Percentiles rank a stretch among this genome's conserved stretches.
These are phyloP conservation scores for Erodium texanum DNA, from an alignment of 441 rosid species.

Conservation along the genomic window DNA sequence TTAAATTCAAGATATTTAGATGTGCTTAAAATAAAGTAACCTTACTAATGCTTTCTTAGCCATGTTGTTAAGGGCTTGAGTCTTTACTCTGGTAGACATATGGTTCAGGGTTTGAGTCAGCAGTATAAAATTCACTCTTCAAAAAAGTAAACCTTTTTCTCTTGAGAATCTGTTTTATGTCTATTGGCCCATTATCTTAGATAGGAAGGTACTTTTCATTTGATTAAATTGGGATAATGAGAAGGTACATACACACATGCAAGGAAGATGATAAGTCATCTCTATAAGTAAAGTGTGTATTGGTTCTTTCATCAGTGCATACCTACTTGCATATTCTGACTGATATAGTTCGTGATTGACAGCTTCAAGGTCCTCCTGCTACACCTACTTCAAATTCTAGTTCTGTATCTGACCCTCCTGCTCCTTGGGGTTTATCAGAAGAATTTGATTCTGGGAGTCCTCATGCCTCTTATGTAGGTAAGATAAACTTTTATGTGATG, in stretches of 20 bases:
- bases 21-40: neutral
- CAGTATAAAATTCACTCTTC: too few relatives aligned
- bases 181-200: neutral
- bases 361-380: slow-evolving; percentile 62
- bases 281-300: neutral
- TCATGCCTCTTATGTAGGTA: slow-evolving; percentile 28
- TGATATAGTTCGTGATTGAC: slow-evolving; percentile 23
- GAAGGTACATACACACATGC: neutral
- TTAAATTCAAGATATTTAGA: neutral
- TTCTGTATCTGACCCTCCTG: slow-evolving; percentile 60
- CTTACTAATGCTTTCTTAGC: neutral
- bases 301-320: neutral
- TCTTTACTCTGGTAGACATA: neutral
- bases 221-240: neutral
- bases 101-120: neutral
- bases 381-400: slow-evolving; percentile 87
- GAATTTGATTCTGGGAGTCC: slow-evolving; percentile 68
- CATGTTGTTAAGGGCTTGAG: neutral
- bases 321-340: slow-evolving; percentile 1
- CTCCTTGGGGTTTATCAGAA: slow-evolving; percentile 44
- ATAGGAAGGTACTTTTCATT: neutral
- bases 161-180: too few relatives aligned
- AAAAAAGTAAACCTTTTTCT: too few relatives aligned
- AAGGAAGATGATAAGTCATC: neutral
- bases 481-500: slow-evolving; percentile 25